A percentile compares a stretch with the other conserved stretches of the same genome.
These are phyloP conservation scores for Fusarium lyarnte DNA, from an alignment of 2,329 filamentous ascomycete genomes.

Conservation along the genomic window DNA sequence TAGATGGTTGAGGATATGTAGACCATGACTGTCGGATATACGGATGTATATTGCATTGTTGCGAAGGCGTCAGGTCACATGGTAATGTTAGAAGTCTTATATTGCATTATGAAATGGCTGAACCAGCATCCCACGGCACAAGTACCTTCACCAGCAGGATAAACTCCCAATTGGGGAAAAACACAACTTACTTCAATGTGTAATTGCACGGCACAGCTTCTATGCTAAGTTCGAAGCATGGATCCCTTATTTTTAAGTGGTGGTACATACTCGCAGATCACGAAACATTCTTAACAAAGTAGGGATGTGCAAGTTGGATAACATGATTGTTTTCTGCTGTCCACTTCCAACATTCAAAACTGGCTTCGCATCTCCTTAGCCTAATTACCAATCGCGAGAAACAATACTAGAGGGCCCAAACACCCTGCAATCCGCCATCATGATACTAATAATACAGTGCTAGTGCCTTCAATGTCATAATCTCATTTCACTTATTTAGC, in stretches of 20 bases:
- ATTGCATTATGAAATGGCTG: not conserved
- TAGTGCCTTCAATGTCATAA: not conserved
- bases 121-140: not conserved
- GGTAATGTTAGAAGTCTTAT: conserved; percentile 3
- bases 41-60: not conserved
- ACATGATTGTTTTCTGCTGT: conserved; percentile 10
- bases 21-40: not conserved
- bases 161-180: not conserved
- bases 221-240: too few species aligned
- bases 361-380: conserved; percentile 12
- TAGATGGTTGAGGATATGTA: not conserved
- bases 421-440: not conserved
- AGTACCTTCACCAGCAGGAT: not conserved
- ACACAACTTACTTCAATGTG: not conserved
- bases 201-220: not conserved
- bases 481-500: conserved; percentile 37
- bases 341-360: conserved; percentile 18
- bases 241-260: too few species aligned
- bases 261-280: not conserved
- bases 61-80: conserved; percentile 10
- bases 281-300: too few species aligned
- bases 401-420: not conserved
- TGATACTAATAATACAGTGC: conserved; percentile 13
- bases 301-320: not conserved
- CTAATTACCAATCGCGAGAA: conserved; percentile 1